Conservation (phyloP, 352 stramenopile species). For the Pythium dissimile region DNA sequence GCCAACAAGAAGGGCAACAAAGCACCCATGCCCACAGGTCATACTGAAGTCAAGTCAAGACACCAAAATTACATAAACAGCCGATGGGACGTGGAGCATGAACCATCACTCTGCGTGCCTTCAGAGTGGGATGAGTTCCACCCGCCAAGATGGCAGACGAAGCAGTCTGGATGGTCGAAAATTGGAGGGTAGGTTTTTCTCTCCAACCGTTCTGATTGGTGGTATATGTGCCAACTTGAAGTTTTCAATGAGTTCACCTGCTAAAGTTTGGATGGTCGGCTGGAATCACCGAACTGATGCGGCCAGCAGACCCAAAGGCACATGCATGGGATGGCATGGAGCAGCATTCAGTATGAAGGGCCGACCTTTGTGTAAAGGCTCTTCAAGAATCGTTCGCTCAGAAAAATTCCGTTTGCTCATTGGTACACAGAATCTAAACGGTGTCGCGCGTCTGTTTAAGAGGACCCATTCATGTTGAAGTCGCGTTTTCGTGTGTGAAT, state of each 20-base stretch:
- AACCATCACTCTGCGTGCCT: conserved; percentile 17
- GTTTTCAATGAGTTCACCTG: not conserved
- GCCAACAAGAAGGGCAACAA: too few relatives aligned
- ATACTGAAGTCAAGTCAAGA: conserved; percentile 18
- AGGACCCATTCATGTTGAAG: conserved; percentile 10
- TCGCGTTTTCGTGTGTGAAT: not conserved
- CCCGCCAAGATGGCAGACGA: not conserved
- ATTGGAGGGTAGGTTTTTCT: not conserved
- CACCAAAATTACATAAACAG: not conserved
- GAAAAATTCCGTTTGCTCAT: too few relatives aligned
- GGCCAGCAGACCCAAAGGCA: not conserved
- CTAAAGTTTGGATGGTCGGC: conserved; percentile 3
- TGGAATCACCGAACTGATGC: conserved; percentile 19
- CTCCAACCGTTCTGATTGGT: not conserved
- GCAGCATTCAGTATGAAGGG: too few relatives aligned
- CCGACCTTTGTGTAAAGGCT: too few relatives aligned
- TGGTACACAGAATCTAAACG: too few relatives aligned
- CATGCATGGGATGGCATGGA: too few relatives aligned
- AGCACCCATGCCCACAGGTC: not conserved
- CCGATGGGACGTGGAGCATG: conserved; percentile 6
- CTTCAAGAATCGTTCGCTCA: too few relatives aligned
- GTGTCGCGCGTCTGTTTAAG: too few relatives aligned
- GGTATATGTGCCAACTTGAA: conserved; percentile 8
- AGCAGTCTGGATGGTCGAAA: conserved; percentile 9
- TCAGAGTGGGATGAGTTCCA: conserved; percentile 16